Evolutionary conservation across 495 filamentous ascomycete genomes (phyloP), one percentile per base, ranked within the genome.

Genomic region (Aspergillus carlsbadensis): DNA sequence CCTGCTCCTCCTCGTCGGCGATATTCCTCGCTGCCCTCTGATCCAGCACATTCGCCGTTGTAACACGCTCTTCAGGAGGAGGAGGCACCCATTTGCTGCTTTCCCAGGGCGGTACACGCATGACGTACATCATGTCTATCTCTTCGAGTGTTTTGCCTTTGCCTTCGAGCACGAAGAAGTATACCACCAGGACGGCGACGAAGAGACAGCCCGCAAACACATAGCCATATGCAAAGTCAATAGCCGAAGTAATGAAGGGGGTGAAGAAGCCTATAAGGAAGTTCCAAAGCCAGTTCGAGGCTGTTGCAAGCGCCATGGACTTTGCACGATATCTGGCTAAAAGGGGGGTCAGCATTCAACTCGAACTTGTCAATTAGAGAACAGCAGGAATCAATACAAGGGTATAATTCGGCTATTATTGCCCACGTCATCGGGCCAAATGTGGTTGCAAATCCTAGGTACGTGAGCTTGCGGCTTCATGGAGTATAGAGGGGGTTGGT

Each of bases 361-460:
- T n/a, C n/a, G n/a, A n/a, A n/a, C n/a, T n/a, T n/a, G n/a, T n/a
- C n/a, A n/a, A n/a, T n/a, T n/a, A n/a, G n/a, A n/a, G n/a, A n/a
- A n/a, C n/a, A n/a, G n/a, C n/a, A n/a, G n/a, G n/a, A n/a, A n/a
- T n/a, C n/a, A n/a, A n/a, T n/a, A n/a, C n/a, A n/a, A n/a, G 91
- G 90, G 70, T 89, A 95, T 37, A 93, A 81, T 70, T 96, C 90
- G 8, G 86, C 87, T 10, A 84, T 80, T 29, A 90, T 85, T 17
- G 86, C 79, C 90, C 90, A 94, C 18, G 90, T 76, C 58, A 91
- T 85, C 2, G 90, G 91, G 36, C 88, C 90, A 88, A 89, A 92
- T 13, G 87, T 89, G 41, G 78, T 83, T 17, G 34, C 43, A 10
- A 50, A 54, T 24, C 24, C 31, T 14, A 43, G 40, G 17, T 24